Evolutionary conservation across 257 asterid genomes (phyloP).

Genomic region (Nicotiana attenuata): DNA sequence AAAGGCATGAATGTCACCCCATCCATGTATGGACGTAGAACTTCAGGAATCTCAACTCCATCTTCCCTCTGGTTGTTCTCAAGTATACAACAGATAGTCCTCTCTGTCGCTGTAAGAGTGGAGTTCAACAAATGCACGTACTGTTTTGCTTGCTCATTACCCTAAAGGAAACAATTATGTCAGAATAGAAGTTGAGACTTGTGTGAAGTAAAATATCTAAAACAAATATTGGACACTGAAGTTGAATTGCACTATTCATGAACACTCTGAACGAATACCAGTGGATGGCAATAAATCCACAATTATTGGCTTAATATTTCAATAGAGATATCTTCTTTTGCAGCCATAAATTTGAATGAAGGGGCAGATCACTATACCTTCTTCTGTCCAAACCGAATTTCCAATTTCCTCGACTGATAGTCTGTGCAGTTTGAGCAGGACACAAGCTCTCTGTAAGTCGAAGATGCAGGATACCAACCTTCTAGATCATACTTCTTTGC

Average conservation of each 20-base stretch:
- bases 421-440: conserved; percentile 97
- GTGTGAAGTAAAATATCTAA: not conserved
- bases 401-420: conserved; percentile 81
- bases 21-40: conserved; percentile 56
- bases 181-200: not conserved
- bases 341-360: not conserved
- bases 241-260: not conserved
- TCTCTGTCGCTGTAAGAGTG: conserved; percentile 92
- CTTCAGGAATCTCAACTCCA: conserved; percentile 88
- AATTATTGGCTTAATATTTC: not conserved
- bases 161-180: conserved; percentile 39
- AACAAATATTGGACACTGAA: not conserved
- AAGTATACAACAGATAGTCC: conserved; percentile 84
- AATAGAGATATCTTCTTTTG: not conserved
- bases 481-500: conserved; percentile 95
- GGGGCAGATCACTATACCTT: conserved; percentile 37
- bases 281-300: not conserved
- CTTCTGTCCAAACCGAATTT: conserved; percentile 85
- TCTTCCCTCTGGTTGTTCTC: conserved; percentile 88
- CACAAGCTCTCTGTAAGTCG: conserved; percentile 74
- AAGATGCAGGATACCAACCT: conserved; percentile 95
- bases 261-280: not conserved
- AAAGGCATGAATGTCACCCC: conserved; percentile 74
- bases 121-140: conserved; percentile 90
- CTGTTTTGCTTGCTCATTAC: conserved; percentile 67